Conservation (phyloP, 805 yeast species). For the Nakazawaea molendinolei region DNA sequence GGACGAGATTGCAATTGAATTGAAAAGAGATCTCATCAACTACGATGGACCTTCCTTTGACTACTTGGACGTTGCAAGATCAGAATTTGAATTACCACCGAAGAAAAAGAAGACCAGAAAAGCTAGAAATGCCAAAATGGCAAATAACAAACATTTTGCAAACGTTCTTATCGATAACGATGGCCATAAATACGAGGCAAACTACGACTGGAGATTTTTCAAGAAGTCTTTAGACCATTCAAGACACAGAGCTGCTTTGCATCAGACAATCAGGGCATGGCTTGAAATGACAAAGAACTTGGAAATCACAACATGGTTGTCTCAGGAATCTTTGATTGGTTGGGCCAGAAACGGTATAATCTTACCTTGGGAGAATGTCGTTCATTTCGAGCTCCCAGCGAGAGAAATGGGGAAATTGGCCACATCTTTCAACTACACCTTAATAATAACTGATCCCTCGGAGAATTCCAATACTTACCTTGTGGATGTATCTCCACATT, state of each 20-base stretch:
- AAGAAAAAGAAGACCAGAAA: slow-evolving; percentile 22
- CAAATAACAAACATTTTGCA: slow-evolving; percentile 26
- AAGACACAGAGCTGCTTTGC: slow-evolving; percentile 38
- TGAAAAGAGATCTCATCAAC: slow-evolving; percentile 25
- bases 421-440: slow-evolving; percentile 37
- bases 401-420: slow-evolving; percentile 39
- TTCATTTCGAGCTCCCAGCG: slow-evolving; percentile 47
- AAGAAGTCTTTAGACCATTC: slow-evolving; percentile 30
- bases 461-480: slow-evolving; percentile 39
- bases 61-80: slow-evolving; percentile 16
- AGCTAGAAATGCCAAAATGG: slow-evolving; percentile 25
- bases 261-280: slow-evolving; percentile 39
- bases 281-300: slow-evolving; percentile 34
- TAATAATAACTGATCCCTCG: slow-evolving; percentile 35
- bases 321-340: slow-evolving; percentile 43
- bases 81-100: slow-evolving; percentile 21
- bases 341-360: slow-evolving; percentile 44
- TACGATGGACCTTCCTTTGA: slow-evolving; percentile 16
- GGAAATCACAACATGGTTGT: slow-evolving; percentile 38
- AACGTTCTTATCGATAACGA: slow-evolving; percentile 24
- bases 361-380: slow-evolving; percentile 47
- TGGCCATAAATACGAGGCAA: slow-evolving; percentile 28
- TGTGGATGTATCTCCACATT: slow-evolving; percentile 43
- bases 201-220: slow-evolving; percentile 66
- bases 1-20: slow-evolving; percentile 19